phyloP scores from a whole-genome alignment of 768 basidiomycete genomes.

The Fomitopsis serialis region DNA sequence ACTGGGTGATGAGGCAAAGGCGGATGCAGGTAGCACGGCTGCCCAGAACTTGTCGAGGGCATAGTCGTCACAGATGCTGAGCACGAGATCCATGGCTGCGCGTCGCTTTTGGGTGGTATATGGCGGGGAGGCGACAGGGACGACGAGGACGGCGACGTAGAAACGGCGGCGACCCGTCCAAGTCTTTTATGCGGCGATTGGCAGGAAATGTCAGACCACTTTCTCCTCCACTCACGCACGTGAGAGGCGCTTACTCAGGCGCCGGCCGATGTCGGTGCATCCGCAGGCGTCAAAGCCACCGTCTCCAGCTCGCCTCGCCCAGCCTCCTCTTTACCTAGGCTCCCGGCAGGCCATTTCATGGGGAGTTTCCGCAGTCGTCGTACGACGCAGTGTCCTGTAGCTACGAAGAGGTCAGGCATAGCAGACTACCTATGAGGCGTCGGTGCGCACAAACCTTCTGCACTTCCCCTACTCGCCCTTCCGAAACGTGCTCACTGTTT shows the following conservation, averaged over 20 bases:
- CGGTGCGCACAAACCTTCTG: no score
- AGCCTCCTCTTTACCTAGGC: no score
- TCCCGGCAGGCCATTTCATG: no score
- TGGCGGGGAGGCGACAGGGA: background rate
- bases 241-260: background rate
- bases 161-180: conserved; percentile 1
- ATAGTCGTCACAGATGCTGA: conserved; percentile 62
- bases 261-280: background rate
- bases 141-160: conserved; percentile 3
- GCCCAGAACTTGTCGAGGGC: conserved; percentile 81
- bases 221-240: background rate
- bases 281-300: background rate
- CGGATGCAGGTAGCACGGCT: conserved; percentile 52
- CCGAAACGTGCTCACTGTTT: no score
- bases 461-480: no score
- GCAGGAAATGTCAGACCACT: conserved; percentile 16
- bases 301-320: background rate
- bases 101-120: background rate
- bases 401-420: no score
- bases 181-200: conserved; percentile 10
- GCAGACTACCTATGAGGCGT: no score
- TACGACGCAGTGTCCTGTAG: no score
- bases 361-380: no score
- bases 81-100: conserved; percentile 75
- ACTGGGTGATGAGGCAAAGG: conserved; percentile 19